phyloP scores from a whole-genome alignment of 352 stramenopile genomes.

The Globisporangium okanoganense region DNA sequence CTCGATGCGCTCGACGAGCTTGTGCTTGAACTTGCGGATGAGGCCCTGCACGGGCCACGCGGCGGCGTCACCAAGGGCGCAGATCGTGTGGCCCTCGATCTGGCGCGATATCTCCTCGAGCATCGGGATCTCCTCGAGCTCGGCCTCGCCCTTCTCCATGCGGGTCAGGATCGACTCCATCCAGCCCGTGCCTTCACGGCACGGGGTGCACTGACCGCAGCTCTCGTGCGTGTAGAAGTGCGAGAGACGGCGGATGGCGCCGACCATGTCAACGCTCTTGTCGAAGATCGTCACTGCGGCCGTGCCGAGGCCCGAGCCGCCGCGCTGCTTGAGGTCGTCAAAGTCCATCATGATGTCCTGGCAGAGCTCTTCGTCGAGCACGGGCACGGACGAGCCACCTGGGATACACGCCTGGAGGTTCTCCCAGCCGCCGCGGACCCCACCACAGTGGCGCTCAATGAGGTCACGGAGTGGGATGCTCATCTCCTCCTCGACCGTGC shows the following conservation, averaged over 20 bases:
- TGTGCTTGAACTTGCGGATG: slow-evolving; percentile 98
- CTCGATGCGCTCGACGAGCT: slow-evolving; percentile 98
- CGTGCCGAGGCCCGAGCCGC: slow-evolving; percentile 95
- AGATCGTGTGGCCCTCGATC: slow-evolving; percentile 99
- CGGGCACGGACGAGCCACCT: slow-evolving; percentile 94
- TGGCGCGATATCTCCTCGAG: slow-evolving; percentile 98
- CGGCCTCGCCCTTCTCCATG: slow-evolving; percentile 97
- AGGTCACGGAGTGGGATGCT: slow-evolving; percentile 97
- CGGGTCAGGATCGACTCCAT: slow-evolving; percentile 97
- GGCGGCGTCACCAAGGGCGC: slow-evolving; percentile 97
- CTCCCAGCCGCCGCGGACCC: slow-evolving; percentile 98
- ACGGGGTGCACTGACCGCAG: slow-evolving; percentile 99
- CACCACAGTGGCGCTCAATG: slow-evolving; percentile 98
- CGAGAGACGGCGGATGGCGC: slow-evolving; percentile 95
- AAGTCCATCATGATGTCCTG: slow-evolving; percentile 99
- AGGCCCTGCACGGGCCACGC: slow-evolving; percentile 99
- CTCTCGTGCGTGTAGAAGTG: slow-evolving; percentile 99
- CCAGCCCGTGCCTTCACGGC: slow-evolving; percentile 97
- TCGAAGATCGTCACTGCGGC: slow-evolving; percentile 99
- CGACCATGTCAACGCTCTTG: slow-evolving; percentile 99
- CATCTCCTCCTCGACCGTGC: slow-evolving; percentile 98
- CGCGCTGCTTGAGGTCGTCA: slow-evolving; percentile 95
- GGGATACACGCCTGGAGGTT: slow-evolving; percentile 98
- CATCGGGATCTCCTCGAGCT: slow-evolving; percentile 99
- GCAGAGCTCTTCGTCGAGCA: slow-evolving; percentile 91